These are phyloP conservation scores for Pythium sp. DNA, from an alignment of 352 stramenopile species.

Conservation along the genomic window DNA sequence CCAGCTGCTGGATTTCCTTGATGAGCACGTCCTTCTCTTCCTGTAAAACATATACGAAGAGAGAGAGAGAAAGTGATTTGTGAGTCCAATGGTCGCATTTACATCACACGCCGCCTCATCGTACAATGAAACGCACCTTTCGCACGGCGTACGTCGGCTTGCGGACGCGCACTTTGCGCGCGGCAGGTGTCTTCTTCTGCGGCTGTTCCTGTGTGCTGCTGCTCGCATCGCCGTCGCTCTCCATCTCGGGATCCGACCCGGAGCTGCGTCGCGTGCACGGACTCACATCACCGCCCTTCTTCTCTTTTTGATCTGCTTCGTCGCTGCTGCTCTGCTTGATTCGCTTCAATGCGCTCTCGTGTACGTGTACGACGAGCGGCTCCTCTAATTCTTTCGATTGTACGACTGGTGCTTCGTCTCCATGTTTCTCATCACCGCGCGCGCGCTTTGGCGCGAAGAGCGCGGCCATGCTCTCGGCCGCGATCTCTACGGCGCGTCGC, in stretches of 20 bases:
- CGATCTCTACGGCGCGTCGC: constrained; percentile 13
- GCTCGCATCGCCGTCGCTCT: constrained; percentile 17
- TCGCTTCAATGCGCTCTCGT: neutral
- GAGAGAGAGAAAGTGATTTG: neutral
- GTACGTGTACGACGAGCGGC: neutral
- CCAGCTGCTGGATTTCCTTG: constrained; percentile 29
- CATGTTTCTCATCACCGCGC: neutral
- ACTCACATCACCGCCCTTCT: neutral
- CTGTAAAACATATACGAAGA: constrained; percentile 5
- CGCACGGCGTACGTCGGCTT: constrained; percentile 23
- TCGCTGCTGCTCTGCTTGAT: neutral
- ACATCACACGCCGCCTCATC: neutral
- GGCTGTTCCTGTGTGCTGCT: constrained; percentile 10
- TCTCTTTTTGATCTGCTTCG: neutral
- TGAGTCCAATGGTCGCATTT: neutral
- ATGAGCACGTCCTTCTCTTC: constrained; percentile 49
- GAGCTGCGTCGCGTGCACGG: constrained; percentile 9
- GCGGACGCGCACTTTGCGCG: constrained; percentile 18
- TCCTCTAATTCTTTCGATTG: neutral
- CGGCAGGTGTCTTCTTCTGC: neutral
- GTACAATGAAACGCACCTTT: constrained; percentile 3
- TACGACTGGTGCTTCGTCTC: neutral
- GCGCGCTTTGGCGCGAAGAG: constrained; percentile 5
- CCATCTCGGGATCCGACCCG: constrained; percentile 6
- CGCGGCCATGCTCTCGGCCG: constrained; percentile 15